These are phyloP conservation scores for Ichthyophthirius multifiliis DNA, from an alignment of 169 alveolate species.

Conservation along the genomic window DNA sequence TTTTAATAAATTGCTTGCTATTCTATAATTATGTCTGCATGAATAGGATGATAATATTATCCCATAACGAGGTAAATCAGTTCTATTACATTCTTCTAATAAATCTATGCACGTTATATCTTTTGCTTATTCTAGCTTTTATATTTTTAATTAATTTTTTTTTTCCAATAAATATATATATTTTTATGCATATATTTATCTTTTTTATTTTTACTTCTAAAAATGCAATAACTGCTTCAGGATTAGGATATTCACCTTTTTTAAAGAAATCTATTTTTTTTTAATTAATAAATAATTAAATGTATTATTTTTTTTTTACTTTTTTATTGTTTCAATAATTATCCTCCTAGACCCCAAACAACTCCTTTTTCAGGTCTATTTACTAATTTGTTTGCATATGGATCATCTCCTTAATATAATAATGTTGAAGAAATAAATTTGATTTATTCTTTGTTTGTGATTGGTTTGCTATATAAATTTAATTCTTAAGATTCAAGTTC, in stretches of 20 bases:
- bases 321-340: constrained; percentile 4
- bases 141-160: too few species aligned
- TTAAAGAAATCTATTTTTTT: background rate
- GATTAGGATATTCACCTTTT: constrained; percentile 1
- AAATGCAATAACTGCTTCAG: constrained; percentile 2
- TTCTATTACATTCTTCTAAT: background rate
- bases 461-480: too few species aligned
- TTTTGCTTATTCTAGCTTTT: constrained; percentile 1
- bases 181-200: too few species aligned
- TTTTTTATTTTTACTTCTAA: too few species aligned
- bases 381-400: constrained; percentile 31
- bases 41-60: background rate
- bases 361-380: constrained; percentile 44
- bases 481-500: too few species aligned
- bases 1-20: background rate
- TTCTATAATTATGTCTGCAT: constrained; percentile 14
- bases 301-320: background rate
- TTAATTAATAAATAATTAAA: background rate
- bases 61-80: background rate
- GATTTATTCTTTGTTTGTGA: too few species aligned
- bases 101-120: background rate
- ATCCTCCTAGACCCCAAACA: constrained; percentile 46
- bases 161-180: too few species aligned
- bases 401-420: constrained; percentile 48
- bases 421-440: too few species aligned